Base-by-base conservation (phyloP, 2,329 filamentous ascomycete genomes). In the Botrytis paeoniae region DNA sequence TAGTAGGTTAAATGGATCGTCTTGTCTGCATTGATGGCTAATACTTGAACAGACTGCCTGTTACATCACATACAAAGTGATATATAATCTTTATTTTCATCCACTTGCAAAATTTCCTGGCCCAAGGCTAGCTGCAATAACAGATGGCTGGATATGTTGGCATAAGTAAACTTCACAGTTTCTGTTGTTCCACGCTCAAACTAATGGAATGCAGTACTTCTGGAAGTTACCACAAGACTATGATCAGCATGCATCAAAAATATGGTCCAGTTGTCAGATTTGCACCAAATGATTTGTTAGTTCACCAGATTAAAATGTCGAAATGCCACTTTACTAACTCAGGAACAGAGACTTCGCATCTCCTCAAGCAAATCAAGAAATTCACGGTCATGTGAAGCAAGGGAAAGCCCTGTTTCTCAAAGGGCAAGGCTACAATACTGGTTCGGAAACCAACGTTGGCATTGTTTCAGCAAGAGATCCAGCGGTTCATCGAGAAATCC, bases 391-490 rank as follows among this genome's bases (percentile, higher is more conserved):
- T 41, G 45, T 18, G 10, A 74, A 73, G 61, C 64, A 51, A 45
- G 66, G 70, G 5, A 66, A 48, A 12, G 12, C 14, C 20, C 7
- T 29, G 12, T 43, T 64, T 41, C 51, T 75, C 4, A 73, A 74
- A 69, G 29, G 37, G 14, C 39, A 51, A 7, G 61, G 35, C 20
- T 75, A 73, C 16, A 61, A 54, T 22, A 65, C 54, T 20, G 72
- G 63, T 39, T 41, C 43, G 14, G 65, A 63, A 43, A 37, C 39
- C 12, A 57, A 54, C 39, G 32, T 37, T 3, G 69, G 73, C 2
- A 73, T 75, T 41, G 70, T 63, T n/a, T 63, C 71, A 10, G 35
- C 59, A n/a, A 69, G 69, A 41, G 73, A 75, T 41, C 74, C 69
- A 2, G 37, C 70, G 22, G 54, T 65, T 39, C 74, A 75, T 66